Conservation (phyloP, 2,329 filamentous ascomycete species). For the Trichoderma guizhouense region DNA sequence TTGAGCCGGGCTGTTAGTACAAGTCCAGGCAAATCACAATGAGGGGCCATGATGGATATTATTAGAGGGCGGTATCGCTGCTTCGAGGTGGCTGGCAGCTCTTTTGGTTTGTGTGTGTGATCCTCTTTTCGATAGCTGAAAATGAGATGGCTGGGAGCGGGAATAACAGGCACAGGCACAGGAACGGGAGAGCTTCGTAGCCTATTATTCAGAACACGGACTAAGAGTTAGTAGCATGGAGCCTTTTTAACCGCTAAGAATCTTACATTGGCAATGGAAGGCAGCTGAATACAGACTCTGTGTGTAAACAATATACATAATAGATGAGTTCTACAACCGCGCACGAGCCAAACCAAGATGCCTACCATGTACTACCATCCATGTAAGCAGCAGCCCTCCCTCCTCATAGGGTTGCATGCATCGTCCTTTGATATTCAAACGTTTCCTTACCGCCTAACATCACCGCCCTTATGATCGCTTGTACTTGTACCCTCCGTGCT, state of each 20-base stretch:
- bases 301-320: neutral
- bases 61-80: conserved; percentile 1
- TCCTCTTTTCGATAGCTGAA: neutral
- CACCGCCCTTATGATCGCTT: neutral
- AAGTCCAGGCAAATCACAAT: neutral
- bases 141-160: conserved; percentile 12
- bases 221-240: neutral
- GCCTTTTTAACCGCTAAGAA: neutral
- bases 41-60: neutral
- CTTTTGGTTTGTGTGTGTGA: neutral
- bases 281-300: neutral
- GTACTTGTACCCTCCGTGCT: neutral
- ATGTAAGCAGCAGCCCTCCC: neutral
- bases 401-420: neutral
- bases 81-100: conserved; percentile 6
- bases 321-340: neutral
- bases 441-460: neutral
- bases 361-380: neutral
- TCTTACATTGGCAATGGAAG: neutral
- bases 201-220: neutral
- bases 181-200: conserved; percentile 5
- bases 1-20: neutral
- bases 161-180: neutral
- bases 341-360: too few relatives aligned
- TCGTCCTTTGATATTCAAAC: neutral